Base-by-base conservation (phyloP, 306 rosid genomes). In the Medicago lupulina region DNA sequence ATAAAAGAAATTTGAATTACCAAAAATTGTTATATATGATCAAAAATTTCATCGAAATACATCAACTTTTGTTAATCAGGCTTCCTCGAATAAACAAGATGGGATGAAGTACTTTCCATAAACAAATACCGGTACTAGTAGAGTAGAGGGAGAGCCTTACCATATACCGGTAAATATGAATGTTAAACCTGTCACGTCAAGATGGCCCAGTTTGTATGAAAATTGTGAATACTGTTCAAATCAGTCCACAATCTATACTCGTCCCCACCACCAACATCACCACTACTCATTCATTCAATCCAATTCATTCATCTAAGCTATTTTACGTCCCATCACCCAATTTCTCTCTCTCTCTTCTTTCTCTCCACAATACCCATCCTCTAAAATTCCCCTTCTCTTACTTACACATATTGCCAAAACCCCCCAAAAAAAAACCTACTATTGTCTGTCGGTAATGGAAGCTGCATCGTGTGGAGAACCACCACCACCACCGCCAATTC, bases 391-490 rank as follows among this genome's bases (percentile, higher is more conserved):
- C 1, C 21, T 74, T 19, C 72, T 13, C 57, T 7, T 23, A 21
- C 36, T 23, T 38, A 8, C 17, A 7, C 17, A 57, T 16, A 60
- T 60, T 14, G 6, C 40, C 12, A 61, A 61, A 31, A 8, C 9
- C n/a, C n/a, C n/a, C n/a, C 8, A 15, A 6, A 3, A 54, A 54
- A 8, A 53, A 54, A 8, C 9, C 19, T 1, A 8, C 14, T 4
- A 55, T 16, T 43, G 12, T 61, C 58, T 43, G 12, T 61, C 58
- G 8, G 9, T 71, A 44, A 93, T 93, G 98, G 91, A 94, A 58
- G 83, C 92, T 39, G 70, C 86, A 16, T 69, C 96, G 5, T 88
- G 76, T 0, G 87, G 82, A 74, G 69, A 79, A 54, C 72, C 80
- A 3, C 79, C n/a, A 3, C 79, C n/a, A 40, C 44, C 38, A 3